Conservation (phyloP, 106 monocot species). For the Apostasia shenzhenica region DNA sequence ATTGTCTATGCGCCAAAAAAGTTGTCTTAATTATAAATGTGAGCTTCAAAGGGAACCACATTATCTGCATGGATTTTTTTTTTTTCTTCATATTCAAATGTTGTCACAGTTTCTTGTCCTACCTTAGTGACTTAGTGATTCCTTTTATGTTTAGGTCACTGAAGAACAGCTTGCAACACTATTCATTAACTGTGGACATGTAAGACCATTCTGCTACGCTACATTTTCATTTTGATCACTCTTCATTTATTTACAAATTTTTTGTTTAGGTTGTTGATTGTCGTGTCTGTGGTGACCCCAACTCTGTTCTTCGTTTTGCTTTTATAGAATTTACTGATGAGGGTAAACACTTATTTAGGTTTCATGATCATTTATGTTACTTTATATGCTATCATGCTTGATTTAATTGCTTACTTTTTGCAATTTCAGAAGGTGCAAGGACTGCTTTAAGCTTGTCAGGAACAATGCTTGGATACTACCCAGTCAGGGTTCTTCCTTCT, state of each 20-base stretch:
- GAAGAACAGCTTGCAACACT: constrained; percentile 20
- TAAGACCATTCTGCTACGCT: not conserved
- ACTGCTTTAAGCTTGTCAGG: constrained; percentile 19
- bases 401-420: not conserved
- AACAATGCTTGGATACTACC: constrained; percentile 23
- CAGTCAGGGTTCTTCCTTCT: constrained; percentile 15
- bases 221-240: not conserved
- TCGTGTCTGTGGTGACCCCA: constrained; percentile 18
- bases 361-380: not conserved
- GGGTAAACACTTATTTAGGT: constrained; percentile 4
- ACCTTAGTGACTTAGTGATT: too few relatives aligned
- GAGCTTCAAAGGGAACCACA: too few relatives aligned
- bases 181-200: constrained; percentile 21
- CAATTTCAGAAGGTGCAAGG: constrained; percentile 12
- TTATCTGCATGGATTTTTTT: not conserved
- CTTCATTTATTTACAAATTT: not conserved
- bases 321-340: constrained; percentile 27
- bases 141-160: constrained; percentile 4
- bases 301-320: constrained; percentile 21
- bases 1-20: too few relatives aligned
- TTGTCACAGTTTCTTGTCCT: too few relatives aligned
- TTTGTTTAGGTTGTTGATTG: constrained; percentile 19
- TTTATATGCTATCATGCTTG: not conserved
- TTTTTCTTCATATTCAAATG: too few relatives aligned
- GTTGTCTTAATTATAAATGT: too few relatives aligned